A percentile compares a stretch with the other conserved stretches of the same genome.
Evolutionary conservation across 768 basidiomycete genomes (phyloP).

Genomic region (Auriscalpium vulgare): DNA sequence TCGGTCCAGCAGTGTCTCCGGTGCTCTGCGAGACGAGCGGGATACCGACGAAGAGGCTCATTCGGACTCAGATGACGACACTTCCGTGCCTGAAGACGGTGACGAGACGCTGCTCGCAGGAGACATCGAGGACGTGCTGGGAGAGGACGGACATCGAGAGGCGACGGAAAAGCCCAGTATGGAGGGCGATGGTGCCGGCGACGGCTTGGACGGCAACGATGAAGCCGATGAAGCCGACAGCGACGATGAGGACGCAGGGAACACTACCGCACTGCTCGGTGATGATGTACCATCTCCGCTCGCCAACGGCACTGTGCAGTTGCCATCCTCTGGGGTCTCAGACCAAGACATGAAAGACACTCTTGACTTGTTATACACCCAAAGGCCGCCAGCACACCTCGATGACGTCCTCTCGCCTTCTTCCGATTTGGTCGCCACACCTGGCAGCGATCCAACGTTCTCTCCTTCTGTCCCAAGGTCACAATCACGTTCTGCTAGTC

Average conservation of each 20-base stretch:
- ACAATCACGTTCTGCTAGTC: not conserved
- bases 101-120: no score
- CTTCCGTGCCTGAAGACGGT: no score
- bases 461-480: not conserved
- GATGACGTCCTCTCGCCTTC: not conserved
- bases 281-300: not conserved
- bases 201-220: not conserved
- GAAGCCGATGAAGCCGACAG: constrained; percentile 19
- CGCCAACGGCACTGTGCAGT: constrained; percentile 2
- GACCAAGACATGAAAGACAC: constrained; percentile 3
- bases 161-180: constrained; percentile 24
- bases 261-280: not conserved
- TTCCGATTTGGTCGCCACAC: not conserved
- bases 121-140: constrained; percentile 8
- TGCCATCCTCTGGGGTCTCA: constrained; percentile 5
- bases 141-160: constrained; percentile 16
- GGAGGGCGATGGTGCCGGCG: constrained; percentile 20
- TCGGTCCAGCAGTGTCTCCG: constrained; percentile 40
- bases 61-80: no score
- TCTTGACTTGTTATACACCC: not conserved
- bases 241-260: constrained; percentile 27
- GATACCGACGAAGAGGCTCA: not conserved
- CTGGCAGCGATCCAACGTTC: not conserved
- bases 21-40: constrained; percentile 12
- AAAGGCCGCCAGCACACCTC: not conserved